Percentiles rank a stretch among this genome's conserved stretches.
Conservation (phyloP, 345 rosid species). For the Geranium rotundifolium region DNA sequence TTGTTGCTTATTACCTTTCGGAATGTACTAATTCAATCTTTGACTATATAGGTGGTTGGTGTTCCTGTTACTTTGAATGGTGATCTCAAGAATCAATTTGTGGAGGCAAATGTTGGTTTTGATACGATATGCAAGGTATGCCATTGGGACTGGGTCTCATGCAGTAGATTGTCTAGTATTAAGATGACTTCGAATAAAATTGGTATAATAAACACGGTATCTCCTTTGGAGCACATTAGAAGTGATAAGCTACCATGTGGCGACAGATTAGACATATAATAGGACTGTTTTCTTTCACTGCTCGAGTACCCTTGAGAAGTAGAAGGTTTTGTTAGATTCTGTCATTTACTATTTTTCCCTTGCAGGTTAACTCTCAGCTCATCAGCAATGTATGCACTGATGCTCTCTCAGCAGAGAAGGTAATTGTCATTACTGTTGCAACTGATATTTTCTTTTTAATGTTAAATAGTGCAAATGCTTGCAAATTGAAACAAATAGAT, state of each 20-base stretch:
- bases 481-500: background rate
- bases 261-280: background rate
- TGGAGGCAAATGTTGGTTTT: slow-evolving; percentile 92
- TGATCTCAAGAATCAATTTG: slow-evolving; percentile 94
- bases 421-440: slow-evolving; percentile 9
- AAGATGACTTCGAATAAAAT: background rate
- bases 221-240: background rate
- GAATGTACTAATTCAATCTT: background rate
- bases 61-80: slow-evolving; percentile 96
- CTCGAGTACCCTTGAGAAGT: background rate
- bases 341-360: slow-evolving; percentile 2
- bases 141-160: background rate
- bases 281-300: background rate
- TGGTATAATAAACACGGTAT: background rate
- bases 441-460: background rate
- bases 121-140: slow-evolving; percentile 94
- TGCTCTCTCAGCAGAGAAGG: slow-evolving; percentile 99
- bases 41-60: slow-evolving; percentile 61
- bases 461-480: background rate
- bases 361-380: slow-evolving; percentile 93
- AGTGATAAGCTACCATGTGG: background rate
- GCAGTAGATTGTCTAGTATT: background rate
- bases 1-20: too few relatives aligned
- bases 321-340: background rate
- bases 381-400: slow-evolving; percentile 96